Evolutionary conservation across 2,329 filamentous ascomycete genomes (phyloP).

Genomic region (Exophiala aquamarina): DNA sequence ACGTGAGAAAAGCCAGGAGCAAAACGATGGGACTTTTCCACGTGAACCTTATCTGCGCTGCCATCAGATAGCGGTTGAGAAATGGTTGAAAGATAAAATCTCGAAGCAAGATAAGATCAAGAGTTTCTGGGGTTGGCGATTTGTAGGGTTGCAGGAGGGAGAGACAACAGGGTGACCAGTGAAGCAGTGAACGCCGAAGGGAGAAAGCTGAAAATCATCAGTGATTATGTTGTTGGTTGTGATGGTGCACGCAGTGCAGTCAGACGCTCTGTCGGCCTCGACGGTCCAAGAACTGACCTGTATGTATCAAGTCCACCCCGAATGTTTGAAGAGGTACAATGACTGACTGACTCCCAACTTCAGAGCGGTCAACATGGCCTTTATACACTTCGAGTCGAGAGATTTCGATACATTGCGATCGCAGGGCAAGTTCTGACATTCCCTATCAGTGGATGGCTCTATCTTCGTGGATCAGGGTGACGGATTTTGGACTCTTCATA

Average conservation of each 20-base stretch:
- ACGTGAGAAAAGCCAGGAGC: conserved; percentile 23
- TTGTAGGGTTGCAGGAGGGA: conserved; percentile 24
- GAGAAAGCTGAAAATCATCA: conserved; percentile 23
- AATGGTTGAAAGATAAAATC: conserved; percentile 33
- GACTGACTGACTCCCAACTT: too few relatives aligned
- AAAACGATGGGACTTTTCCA: conserved; percentile 36
- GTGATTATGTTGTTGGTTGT: conserved; percentile 31
- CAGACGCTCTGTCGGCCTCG: too few relatives aligned
- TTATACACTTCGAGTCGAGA: too few relatives aligned
- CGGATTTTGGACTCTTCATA: too few relatives aligned
- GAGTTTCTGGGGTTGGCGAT: conserved; percentile 32
- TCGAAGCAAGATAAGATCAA: conserved; percentile 29
- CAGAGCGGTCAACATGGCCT: too few relatives aligned
- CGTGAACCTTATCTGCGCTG: conserved; percentile 35
- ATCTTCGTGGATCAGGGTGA: too few relatives aligned
- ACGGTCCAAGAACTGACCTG: too few relatives aligned
- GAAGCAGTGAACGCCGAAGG: conserved; percentile 25
- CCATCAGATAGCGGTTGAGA: conserved; percentile 37
- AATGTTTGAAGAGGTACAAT: too few relatives aligned
- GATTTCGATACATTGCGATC: too few relatives aligned
- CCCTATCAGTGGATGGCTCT: too few relatives aligned
- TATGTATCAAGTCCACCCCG: too few relatives aligned
- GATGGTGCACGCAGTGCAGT: conserved; percentile 33
- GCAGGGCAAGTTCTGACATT: too few relatives aligned
- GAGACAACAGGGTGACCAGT: conserved; percentile 17